Conservation (phyloP, 768 basidiomycete genomes). For the Leccinum broughii region DNA sequence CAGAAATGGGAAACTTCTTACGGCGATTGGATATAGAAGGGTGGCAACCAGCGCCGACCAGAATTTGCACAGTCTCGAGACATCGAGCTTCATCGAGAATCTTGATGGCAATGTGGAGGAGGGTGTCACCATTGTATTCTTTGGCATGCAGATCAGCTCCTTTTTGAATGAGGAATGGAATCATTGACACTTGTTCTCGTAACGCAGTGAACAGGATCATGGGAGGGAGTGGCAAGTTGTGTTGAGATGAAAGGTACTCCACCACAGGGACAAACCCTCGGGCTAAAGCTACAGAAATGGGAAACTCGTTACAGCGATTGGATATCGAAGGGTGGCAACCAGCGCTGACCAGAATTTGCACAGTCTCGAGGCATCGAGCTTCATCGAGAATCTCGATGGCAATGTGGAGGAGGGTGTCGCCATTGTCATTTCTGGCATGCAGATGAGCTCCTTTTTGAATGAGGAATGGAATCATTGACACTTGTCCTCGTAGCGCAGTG, state of each 20-base stretch:
- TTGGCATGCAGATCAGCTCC: neutral
- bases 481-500: too few species aligned
- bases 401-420: neutral
- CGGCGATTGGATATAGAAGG: neutral
- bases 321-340: neutral
- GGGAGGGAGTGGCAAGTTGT: neutral
- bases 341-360: neutral
- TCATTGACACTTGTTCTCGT: too few species aligned
- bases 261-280: neutral
- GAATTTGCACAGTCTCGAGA: neutral
- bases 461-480: too few species aligned
- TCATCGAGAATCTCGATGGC: neutral
- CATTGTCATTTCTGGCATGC: neutral
- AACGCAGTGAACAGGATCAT: neutral
- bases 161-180: neutral
- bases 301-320: accelerated
- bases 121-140: neutral
- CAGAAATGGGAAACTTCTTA: neutral
- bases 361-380: neutral
- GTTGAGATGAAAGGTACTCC: neutral
- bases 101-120: neutral
- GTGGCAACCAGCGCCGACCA: neutral
- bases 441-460: neutral
- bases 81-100: neutral
- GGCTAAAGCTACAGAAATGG: neutral